Base-by-base conservation (phyloP, 176 grass and related monocot species). In the Raddia guianensis region DNA sequence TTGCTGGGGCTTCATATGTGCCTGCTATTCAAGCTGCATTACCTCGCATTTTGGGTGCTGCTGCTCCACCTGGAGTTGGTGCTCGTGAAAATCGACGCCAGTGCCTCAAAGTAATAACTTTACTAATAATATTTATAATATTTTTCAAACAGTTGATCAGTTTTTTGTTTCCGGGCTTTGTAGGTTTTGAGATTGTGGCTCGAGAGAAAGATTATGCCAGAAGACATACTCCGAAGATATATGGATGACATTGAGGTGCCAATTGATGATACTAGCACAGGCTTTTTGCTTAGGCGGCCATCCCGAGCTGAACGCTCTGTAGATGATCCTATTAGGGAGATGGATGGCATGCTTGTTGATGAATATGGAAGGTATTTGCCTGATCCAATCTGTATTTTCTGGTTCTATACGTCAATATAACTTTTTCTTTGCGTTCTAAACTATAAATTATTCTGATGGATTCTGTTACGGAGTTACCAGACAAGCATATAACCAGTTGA, bases 121-220 rank as follows among this genome's bases (percentile, higher is more conserved):
- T 40, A 77, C 42, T 78, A 40, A 33, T 74, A 60, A 21, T 69
- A 61, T 57, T 82, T 64, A 15, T 72, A 86, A 0, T 64, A 13
- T 56, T 79, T 75, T 32, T 14, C 80, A n/a, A 43, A 57, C 73
- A 75, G 32, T 40, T 19, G 16, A 45, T 80, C 21, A 51, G 9
- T 20, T 73, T 74, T 77, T 54, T 82, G 33, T 34, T 15, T 13
- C 56, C 10, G 82, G 68, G 14, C 46, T 82, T 85, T 82, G 44
- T 83, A 99, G 96, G 96, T 99, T 88, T 86, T 99, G 72, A 95
- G 84, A 83, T 66, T 99, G 63, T 99, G 96, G 96, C 90, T 99
- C 37, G 88, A 95, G 76, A 99, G 96, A 84, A 99, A 95, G 84
- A 95, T 99, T 86, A 86, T 99, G 90, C 96, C 96, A 9, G 96